These are phyloP conservation scores for Sophora flavescens DNA, from an alignment of 306 rosid genomes.

Conservation along the genomic window DNA sequence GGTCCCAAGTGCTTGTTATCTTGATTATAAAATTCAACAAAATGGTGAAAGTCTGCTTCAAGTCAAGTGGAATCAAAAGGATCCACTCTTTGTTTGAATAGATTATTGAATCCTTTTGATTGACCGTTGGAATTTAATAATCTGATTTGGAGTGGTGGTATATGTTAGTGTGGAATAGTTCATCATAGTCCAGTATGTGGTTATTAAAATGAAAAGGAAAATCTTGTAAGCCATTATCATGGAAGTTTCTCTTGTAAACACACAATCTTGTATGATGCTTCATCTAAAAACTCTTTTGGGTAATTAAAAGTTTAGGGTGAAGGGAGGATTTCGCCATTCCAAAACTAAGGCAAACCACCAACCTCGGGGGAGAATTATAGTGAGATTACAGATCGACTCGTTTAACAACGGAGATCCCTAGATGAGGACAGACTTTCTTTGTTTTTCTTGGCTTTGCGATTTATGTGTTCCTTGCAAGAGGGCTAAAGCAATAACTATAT, in stretches of 20 bases:
- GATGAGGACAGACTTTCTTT: background rate
- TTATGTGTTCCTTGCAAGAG: background rate
- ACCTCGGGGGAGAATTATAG: too few relatives aligned
- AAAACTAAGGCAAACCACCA: too few relatives aligned
- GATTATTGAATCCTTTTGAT: background rate
- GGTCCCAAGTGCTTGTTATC: constrained; percentile 21
- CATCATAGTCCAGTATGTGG: background rate
- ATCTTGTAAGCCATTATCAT: constrained; percentile 22
- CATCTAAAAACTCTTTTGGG: background rate
- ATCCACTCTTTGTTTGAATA: constrained; percentile 20
- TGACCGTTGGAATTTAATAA: background rate
- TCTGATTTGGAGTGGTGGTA: background rate
- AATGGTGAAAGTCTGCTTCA: background rate
- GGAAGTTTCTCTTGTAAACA: background rate
- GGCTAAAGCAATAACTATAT: constrained; percentile 14
- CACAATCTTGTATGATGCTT: constrained; percentile 3
- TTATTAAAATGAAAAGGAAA: background rate
- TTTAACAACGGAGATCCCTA: background rate
- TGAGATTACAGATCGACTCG: background rate
- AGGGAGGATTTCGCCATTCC: too few relatives aligned
- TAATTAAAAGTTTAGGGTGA: background rate
- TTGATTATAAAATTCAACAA: background rate
- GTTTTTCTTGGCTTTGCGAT: background rate
- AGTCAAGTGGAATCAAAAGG: constrained; percentile 16
- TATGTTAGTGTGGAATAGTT: constrained; percentile 8